phyloP scores from a whole-genome alignment of 805 yeast genomes.

The Hanseniaspora lindneri region DNA sequence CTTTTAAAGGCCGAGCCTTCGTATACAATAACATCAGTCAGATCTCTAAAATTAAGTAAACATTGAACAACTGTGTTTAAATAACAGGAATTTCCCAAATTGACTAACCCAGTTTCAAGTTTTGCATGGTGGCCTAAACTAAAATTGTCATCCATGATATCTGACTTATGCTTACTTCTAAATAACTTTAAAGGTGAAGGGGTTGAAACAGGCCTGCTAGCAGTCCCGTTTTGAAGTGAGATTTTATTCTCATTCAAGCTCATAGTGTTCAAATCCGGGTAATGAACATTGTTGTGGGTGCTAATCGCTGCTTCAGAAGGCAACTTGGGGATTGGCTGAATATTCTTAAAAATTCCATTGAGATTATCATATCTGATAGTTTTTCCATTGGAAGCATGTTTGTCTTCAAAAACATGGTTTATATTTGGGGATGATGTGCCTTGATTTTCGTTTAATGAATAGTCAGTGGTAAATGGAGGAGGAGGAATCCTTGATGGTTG shows the following conservation, averaged over 20 bases:
- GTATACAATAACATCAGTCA: slow-evolving; percentile 50
- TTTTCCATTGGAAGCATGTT: background rate
- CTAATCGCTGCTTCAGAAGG: background rate
- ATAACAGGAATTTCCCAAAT: slow-evolving; percentile 85
- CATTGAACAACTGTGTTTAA: slow-evolving; percentile 89
- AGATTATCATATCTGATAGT: slow-evolving; percentile 10
- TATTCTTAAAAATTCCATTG: slow-evolving; percentile 11
- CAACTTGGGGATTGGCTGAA: background rate
- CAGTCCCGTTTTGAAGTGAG: background rate
- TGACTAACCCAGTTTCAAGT: slow-evolving; percentile 45
- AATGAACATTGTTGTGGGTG: background rate
- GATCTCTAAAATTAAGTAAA: slow-evolving; percentile 55
- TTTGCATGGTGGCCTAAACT: slow-evolving; percentile 16
- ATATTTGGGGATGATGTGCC: background rate
- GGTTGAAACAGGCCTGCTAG: background rate
- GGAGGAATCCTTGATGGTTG: background rate
- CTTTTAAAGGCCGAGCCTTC: slow-evolving; percentile 40
- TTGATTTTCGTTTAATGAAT: background rate
- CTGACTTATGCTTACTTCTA: background rate
- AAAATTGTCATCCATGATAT: slow-evolving; percentile 18
- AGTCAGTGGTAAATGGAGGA: background rate
- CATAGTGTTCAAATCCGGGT: slow-evolving; percentile 6
- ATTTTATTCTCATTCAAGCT: background rate
- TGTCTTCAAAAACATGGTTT: background rate
- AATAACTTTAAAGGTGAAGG: background rate